A percentile compares a stretch with the other conserved stretches of the same genome.
These are phyloP conservation scores for Boletellus ananiceps DNA, from an alignment of 768 basidiomycete species.

Conservation along the genomic window DNA sequence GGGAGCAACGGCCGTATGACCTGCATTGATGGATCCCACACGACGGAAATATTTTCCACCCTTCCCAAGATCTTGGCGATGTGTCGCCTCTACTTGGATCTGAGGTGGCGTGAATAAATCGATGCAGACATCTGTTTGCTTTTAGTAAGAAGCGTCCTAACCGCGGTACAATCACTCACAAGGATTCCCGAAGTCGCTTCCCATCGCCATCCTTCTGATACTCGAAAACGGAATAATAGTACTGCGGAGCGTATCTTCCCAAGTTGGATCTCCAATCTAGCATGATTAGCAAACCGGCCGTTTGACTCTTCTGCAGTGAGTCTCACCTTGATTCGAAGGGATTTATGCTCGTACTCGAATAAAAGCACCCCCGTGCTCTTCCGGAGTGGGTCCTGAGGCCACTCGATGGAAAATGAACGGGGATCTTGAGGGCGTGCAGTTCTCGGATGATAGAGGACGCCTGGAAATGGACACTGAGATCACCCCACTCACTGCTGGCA, in stretches of 20 bases:
- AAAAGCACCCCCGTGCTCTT: slow-evolving; percentile 49
- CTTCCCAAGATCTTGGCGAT: slow-evolving; percentile 38
- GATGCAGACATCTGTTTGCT: slow-evolving; percentile 56
- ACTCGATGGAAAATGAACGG: slow-evolving; percentile 67
- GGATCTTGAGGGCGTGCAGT: slow-evolving; percentile 26
- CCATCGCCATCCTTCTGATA: slow-evolving; percentile 57
- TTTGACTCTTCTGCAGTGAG: not conserved
- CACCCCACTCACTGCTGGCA: not conserved
- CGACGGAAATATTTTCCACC: slow-evolving; percentile 49
- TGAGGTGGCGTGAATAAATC: slow-evolving; percentile 62
- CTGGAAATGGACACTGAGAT: slow-evolving; percentile 10
- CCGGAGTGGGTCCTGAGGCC: slow-evolving; percentile 48
- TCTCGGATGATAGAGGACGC: slow-evolving; percentile 27
- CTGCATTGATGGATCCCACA: slow-evolving; percentile 52
- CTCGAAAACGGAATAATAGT: slow-evolving; percentile 53
- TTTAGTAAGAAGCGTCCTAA: slow-evolving; percentile 10
- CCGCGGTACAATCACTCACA: slow-evolving; percentile 39
- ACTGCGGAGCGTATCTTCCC: slow-evolving; percentile 46
- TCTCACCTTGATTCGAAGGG: slow-evolving; percentile 56
- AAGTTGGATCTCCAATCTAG: slow-evolving; percentile 58
- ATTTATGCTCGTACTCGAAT: slow-evolving; percentile 67
- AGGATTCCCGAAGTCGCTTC: slow-evolving; percentile 55
- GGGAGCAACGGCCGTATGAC: slow-evolving; percentile 56
- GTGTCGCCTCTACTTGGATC: slow-evolving; percentile 56
- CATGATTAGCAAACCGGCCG: not conserved